Percentiles rank a stretch among this genome's conserved stretches.
Evolutionary conservation across 306 rosid genomes (phyloP).

Genomic region (Vicia faba): DNA sequence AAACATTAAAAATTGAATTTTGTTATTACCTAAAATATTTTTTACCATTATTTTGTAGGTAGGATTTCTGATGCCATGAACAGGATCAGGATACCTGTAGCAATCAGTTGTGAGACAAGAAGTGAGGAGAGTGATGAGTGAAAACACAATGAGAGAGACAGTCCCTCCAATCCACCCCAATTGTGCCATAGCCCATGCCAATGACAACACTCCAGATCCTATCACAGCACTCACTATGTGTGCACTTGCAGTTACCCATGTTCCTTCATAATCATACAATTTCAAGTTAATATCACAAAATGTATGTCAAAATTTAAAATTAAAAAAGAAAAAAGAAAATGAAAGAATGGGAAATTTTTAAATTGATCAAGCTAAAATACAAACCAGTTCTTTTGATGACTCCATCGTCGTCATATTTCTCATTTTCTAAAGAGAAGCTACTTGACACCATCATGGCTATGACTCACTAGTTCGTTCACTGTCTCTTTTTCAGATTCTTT

Average conservation of each 20-base stretch:
- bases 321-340: too few species aligned
- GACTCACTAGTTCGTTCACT: too few species aligned
- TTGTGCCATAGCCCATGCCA: constrained; percentile 54
- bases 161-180: constrained; percentile 54
- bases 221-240: constrained; percentile 55
- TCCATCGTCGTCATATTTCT: constrained; percentile 48
- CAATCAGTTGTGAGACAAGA: constrained; percentile 40
- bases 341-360: too few species aligned
- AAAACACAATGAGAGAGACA: not conserved
- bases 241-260: constrained; percentile 48
- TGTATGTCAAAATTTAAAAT: not conserved
- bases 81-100: constrained; percentile 47
- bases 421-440: constrained; percentile 1
- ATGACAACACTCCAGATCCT: constrained; percentile 53
- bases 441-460: not conserved
- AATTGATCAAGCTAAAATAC: too few species aligned
- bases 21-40: constrained; percentile 37
- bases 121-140: constrained; percentile 33
- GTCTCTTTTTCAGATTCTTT: too few species aligned
- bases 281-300: not conserved
- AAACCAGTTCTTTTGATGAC: constrained; percentile 42
- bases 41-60: constrained; percentile 41
- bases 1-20: not conserved
- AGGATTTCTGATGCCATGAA: constrained; percentile 46
- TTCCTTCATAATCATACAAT: constrained; percentile 38